phyloP scores from a whole-genome alignment of 805 yeast genomes.

The Yarrowia sp. region DNA sequence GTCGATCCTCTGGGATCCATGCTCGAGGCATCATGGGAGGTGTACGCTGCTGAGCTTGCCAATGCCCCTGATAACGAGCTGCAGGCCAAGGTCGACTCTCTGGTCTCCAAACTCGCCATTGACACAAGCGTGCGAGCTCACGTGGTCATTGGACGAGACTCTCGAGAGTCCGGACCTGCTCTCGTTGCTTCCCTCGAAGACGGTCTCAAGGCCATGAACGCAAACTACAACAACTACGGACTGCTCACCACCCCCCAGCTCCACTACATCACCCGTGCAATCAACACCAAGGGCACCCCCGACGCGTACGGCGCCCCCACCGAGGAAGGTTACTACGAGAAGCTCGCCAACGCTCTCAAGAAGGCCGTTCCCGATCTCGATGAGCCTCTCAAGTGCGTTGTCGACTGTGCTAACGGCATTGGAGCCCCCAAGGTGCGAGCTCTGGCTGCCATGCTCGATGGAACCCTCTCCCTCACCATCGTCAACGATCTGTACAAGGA shows the following conservation, averaged over 20 bases:
- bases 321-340: slow-evolving; percentile 67
- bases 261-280: slow-evolving; percentile 76
- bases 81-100: slow-evolving; percentile 40
- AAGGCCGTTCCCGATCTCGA: slow-evolving; percentile 41
- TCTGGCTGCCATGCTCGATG: slow-evolving; percentile 46
- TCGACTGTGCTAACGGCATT: slow-evolving; percentile 96
- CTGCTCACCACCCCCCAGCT: slow-evolving; percentile 90
- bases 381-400: slow-evolving; percentile 49
- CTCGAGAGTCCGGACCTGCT: slow-evolving; percentile 78
- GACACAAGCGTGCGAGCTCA: slow-evolving; percentile 46
- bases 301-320: slow-evolving; percentile 57
- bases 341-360: slow-evolving; percentile 55
- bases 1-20: slow-evolving; percentile 93
- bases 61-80: slow-evolving; percentile 59
- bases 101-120: slow-evolving; percentile 48
- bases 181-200: slow-evolving; percentile 58
- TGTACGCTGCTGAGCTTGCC: slow-evolving; percentile 73
- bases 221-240: slow-evolving; percentile 55
- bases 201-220: slow-evolving; percentile 53
- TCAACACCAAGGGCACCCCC: slow-evolving; percentile 53
- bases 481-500: slow-evolving; percentile 53
- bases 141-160: slow-evolving; percentile 78
- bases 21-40: slow-evolving; percentile 84
- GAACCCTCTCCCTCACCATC: slow-evolving; percentile 44
- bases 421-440: slow-evolving; percentile 73